phyloP scores from a whole-genome alignment of 192 early-diverging fungal genomes.

The Dispira simplex region DNA sequence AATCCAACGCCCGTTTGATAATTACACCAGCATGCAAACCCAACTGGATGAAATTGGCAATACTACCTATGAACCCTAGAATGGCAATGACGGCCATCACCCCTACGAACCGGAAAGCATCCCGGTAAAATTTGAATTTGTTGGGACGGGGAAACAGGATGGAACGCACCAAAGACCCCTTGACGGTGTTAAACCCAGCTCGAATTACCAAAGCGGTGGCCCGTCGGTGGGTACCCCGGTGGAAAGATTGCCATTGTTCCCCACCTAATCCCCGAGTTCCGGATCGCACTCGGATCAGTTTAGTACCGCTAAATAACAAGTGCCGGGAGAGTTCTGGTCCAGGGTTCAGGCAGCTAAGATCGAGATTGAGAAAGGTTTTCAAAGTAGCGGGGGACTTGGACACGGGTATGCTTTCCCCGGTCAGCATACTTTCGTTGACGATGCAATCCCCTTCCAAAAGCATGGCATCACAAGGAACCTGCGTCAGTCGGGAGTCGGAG shows the following conservation, averaged over 20 bases:
- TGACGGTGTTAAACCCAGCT: slow-evolving; percentile 92
- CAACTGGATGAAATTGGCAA: slow-evolving; percentile 77
- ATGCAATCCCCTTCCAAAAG: slow-evolving; percentile 91
- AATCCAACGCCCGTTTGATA: slow-evolving; percentile 80
- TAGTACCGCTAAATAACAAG: slow-evolving; percentile 87
- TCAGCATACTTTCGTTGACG: slow-evolving; percentile 96
- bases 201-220: slow-evolving; percentile 73
- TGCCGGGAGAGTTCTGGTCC: slow-evolving; percentile 63
- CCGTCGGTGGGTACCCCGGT: slow-evolving; percentile 19
- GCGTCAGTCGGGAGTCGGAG: slow-evolving; percentile 33
- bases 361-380: slow-evolving; percentile 37
- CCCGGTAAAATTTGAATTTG: slow-evolving; percentile 93
- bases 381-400: slow-evolving; percentile 72
- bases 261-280: slow-evolving; percentile 24
- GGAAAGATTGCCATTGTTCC: slow-evolving; percentile 23
- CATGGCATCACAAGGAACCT: slow-evolving; percentile 84
- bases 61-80: slow-evolving; percentile 72
- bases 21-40: slow-evolving; percentile 54
- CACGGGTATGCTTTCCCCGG: slow-evolving; percentile 91
- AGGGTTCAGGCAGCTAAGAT: slow-evolving; percentile 55
- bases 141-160: slow-evolving; percentile 96
- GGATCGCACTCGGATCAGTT: slow-evolving; percentile 66
- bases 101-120: slow-evolving; percentile 92
- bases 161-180: slow-evolving; percentile 85
- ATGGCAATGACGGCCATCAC: slow-evolving; percentile 71